Evolutionary conservation across 1,284 basidiomycete species (phyloP), one percentile per base, ranked within the genome.

Genomic region (Cystobasidium slooffiae): DNA sequence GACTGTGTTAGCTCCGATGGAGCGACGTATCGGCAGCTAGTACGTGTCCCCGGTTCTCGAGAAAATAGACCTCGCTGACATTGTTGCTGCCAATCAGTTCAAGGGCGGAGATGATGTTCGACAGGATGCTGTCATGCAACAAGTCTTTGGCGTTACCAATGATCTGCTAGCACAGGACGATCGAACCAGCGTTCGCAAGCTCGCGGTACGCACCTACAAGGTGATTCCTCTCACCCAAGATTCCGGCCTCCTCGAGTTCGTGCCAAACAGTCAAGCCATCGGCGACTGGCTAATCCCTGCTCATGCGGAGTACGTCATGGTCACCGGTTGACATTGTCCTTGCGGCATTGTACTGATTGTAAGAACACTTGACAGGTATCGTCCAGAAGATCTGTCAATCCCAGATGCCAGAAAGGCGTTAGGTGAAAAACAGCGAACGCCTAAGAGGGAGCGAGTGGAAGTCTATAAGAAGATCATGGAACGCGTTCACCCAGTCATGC

Each of bases 121-220:
- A 41, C 97, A 99, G 83, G 96, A 99, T 81, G 95, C 96, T 0
- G 93, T 99, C 59, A 97, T 99, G 95, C 94, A 97, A 81, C 97
- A 99, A 83, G 93, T 97, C 1, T 99, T 99, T 80, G 88, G 89
- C 43, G 86, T 98, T 53, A 91, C 94, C 69, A 98, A 99, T 77
- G 84, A 87, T 4, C 86, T 97, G 0, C 86, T 99, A 7, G 79
- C 81, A 9, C 85, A 85, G 12, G 93, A 98, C 81, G 86, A 88
- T 37, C 88, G 91, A 76, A 93, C 94, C 0, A 86, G 86, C 66
- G 86, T 87, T 68, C 88, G 96, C 12, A 84, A 88, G 46, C 85
- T 99, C 39, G 84, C 85, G 55, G 88, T 97, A 75, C 87, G 94
- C 47, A 90, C 88, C 10, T 99, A 98, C 84, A 92, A 89, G 72